Evolutionary conservation across 2,329 filamentous ascomycete genomes (phyloP), one percentile per base, ranked within the genome.

Genomic region (Paecilomyces formosus): DNA sequence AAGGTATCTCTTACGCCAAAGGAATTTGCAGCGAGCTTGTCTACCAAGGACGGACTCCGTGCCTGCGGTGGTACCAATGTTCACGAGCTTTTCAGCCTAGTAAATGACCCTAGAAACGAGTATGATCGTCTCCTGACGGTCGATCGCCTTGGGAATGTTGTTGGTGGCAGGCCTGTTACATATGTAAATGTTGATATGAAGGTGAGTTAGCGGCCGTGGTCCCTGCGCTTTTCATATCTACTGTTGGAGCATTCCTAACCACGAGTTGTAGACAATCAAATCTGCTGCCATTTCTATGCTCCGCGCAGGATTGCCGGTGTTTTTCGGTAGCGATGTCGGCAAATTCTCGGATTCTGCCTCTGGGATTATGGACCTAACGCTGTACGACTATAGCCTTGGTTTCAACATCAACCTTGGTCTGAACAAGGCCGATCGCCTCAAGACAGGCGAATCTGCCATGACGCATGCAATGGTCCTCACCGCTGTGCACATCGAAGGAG

Each of bases 391-490:
- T 73, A 83, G 88, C 65, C 82, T 95, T 1, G 91, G 89, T n/a
- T 91, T 96, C 74, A 90, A 92, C 66, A 81, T 91, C 61, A 81
- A 80, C 57, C 80, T 93, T 8, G 85, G 84, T 18, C 82, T 95
- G 82, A 84, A 78, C 67, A 96, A 96, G 75, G 88, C 88, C 0
- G 83, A 90, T 66, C 79, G 91, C 3, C 77, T 96, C 53, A 79
- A 83, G 66, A 87, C 87, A 0, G 86, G 89, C 11, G 91, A 95
- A 75, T 88, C 84, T 57, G 81, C 84, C 55, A 95, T 96, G 91
- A 96, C 91, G 0, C 92, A 96, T 68, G 92, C 92, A 3, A 96
- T 96, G 92, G 90, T 95, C 0, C 75, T 96, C 61, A 96, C 90
- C 2, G 92, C 85, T 0, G 92, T 96, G 53, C 91, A 96, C 69